Percentiles rank a stretch among this genome's conserved stretches.
Conservation (phyloP, 2,329 filamentous ascomycete genomes). For the Talaromyces funiculosus region DNA sequence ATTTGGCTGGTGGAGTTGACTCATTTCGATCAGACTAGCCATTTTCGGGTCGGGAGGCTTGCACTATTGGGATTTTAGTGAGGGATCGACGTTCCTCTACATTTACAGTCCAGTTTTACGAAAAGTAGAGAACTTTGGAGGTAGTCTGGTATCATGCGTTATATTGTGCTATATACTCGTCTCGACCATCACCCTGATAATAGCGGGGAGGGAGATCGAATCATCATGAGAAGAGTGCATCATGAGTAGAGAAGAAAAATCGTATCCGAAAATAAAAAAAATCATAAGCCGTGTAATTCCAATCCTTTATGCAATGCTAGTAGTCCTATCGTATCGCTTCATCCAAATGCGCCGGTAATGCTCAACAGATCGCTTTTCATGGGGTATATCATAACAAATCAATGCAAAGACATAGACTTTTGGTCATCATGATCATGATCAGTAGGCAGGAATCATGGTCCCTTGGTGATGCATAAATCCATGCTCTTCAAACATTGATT, state of each 20-base stretch:
- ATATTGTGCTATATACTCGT: background rate
- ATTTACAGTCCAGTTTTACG: background rate
- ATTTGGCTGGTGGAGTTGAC: too few species aligned
- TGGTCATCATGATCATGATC: slow-evolving; percentile 8
- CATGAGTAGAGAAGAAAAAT: background rate
- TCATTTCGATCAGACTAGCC: background rate
- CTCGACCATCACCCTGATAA: slow-evolving; percentile 1
- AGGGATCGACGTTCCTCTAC: background rate
- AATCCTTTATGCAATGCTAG: slow-evolving; percentile 4
- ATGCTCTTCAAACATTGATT: slow-evolving; percentile 41
- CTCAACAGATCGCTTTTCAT: slow-evolving; percentile 4
- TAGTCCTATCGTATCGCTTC: background rate
- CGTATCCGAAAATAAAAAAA: too few species aligned
- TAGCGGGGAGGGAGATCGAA: slow-evolving; percentile 7
- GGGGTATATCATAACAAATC: slow-evolving; percentile 10
- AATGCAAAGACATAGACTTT: slow-evolving; percentile 3
- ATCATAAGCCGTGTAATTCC: background rate
- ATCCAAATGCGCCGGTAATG: slow-evolving; percentile 8
- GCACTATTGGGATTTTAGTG: too few species aligned
- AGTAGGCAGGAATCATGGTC: slow-evolving; percentile 48
- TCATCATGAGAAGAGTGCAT: slow-evolving; percentile 2
- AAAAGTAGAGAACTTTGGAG: background rate
- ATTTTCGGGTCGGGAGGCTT: background rate
- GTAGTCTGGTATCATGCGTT: background rate
- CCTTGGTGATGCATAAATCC: slow-evolving; percentile 43